A percentile compares a stretch with the other conserved stretches of the same genome.
These are phyloP conservation scores for Umbelopsis sp. DNA, from an alignment of 192 early-diverging fungal species.

Conservation along the genomic window DNA sequence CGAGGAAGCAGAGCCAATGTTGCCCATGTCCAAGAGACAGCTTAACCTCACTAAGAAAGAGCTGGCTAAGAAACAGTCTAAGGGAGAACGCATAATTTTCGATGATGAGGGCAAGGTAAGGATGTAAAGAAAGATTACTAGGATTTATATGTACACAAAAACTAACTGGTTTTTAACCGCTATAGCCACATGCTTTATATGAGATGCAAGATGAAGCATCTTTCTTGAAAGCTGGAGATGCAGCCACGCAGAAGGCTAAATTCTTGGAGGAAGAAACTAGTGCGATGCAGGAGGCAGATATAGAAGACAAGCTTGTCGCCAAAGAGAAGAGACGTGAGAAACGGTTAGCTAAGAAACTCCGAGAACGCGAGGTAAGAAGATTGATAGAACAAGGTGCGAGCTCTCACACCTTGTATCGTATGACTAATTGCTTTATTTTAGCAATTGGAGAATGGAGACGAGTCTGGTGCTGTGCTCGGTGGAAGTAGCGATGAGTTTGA, in stretches of 20 bases:
- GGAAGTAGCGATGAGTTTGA: slow-evolving; percentile 27
- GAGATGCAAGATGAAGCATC: slow-evolving; percentile 79
- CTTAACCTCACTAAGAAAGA: slow-evolving; percentile 66
- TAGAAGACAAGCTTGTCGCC: slow-evolving; percentile 71
- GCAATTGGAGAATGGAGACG: slow-evolving; percentile 12
- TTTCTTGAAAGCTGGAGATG: slow-evolving; percentile 76
- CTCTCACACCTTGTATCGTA: background rate
- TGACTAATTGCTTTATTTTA: background rate
- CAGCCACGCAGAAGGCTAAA: slow-evolving; percentile 61
- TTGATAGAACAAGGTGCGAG: background rate
- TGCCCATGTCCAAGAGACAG: slow-evolving; percentile 46
- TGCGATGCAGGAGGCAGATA: slow-evolving; percentile 77
- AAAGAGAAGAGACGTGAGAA: slow-evolving; percentile 72
- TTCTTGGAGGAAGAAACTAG: slow-evolving; percentile 70
- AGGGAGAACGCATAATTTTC: slow-evolving; percentile 79
- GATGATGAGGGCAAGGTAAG: slow-evolving; percentile 91
- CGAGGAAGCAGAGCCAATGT: slow-evolving; percentile 34
- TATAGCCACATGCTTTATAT: slow-evolving; percentile 63
- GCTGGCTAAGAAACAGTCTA: slow-evolving; percentile 68
- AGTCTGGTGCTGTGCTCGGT: slow-evolving; percentile 32
- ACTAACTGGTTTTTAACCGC: slow-evolving; percentile 5
- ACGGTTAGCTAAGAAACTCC: slow-evolving; percentile 65
- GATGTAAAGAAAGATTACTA: background rate
- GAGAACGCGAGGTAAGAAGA: slow-evolving; percentile 52
- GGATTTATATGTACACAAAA: background rate